Evolutionary conservation across 768 basidiomycete species (phyloP).

Genomic region (Lepiota subincarnata): DNA sequence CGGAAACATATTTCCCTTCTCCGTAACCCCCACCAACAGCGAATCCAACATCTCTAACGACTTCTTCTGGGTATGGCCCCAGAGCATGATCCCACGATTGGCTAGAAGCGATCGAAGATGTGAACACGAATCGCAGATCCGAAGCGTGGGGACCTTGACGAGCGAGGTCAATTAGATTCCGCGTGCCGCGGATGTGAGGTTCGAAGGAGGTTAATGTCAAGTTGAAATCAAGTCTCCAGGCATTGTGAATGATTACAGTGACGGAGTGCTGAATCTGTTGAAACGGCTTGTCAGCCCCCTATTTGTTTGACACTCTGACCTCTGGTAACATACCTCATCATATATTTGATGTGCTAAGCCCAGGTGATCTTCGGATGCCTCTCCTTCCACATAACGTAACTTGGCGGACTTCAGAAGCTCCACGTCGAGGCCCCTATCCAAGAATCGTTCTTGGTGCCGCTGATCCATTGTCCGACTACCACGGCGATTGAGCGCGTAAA

Average conservation of each 20-base stretch:
- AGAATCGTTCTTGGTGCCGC: slow-evolving; percentile 25
- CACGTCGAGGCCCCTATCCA: slow-evolving; percentile 26
- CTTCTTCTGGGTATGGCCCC: slow-evolving; percentile 25
- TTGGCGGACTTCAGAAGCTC: slow-evolving; percentile 25
- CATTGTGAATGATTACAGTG: slow-evolving; percentile 36
- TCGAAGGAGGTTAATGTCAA: slow-evolving; percentile 48
- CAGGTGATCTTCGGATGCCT: slow-evolving; percentile 22
- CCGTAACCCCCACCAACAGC: slow-evolving; percentile 34
- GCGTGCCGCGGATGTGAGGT: slow-evolving; percentile 39
- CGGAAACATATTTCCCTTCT: slow-evolving; percentile 33
- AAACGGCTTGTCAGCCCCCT: slow-evolving; percentile 11
- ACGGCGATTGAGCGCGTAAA: slow-evolving; percentile 32
- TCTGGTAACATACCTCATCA: slow-evolving; percentile 18
- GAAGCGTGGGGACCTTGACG: slow-evolving; percentile 21
- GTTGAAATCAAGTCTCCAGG: slow-evolving; percentile 45
- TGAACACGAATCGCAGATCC: slow-evolving; percentile 32
- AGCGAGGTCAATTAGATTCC: slow-evolving; percentile 41
- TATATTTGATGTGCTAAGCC: slow-evolving; percentile 24
- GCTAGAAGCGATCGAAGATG: slow-evolving; percentile 34
- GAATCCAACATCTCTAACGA: slow-evolving; percentile 20
- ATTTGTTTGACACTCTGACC: not conserved
- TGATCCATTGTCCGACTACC: slow-evolving; percentile 9
- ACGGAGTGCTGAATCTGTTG: slow-evolving; percentile 28
- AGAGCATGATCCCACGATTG: slow-evolving; percentile 27
- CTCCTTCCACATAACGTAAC: slow-evolving; percentile 30